A percentile compares a stretch with the other conserved stretches of the same genome.
These are phyloP conservation scores for Tremella fuciformis DNA, from an alignment of 768 basidiomycete genomes.

Conservation along the genomic window DNA sequence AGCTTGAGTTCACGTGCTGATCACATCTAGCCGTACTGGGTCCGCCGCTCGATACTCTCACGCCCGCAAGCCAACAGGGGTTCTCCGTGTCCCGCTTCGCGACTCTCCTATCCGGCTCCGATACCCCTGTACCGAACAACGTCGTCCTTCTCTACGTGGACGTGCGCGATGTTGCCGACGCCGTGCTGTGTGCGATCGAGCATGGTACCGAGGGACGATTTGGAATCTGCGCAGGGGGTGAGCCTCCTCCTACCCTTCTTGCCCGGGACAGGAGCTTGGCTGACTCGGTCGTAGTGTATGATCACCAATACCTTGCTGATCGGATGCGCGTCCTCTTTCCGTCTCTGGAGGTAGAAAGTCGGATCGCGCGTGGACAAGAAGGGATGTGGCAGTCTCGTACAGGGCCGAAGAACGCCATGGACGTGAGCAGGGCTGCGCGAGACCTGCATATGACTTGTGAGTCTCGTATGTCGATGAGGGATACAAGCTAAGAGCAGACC, in stretches of 20 bases:
- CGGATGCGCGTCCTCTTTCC: constrained; percentile 1
- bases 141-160: neutral
- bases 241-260: neutral
- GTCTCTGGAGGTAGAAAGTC: neutral
- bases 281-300: neutral
- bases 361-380: constrained; percentile 1
- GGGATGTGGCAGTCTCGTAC: neutral
- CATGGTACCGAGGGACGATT: neutral
- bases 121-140: neutral
- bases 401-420: neutral
- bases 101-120: neutral
- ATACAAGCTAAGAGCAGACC: neutral
- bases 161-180: constrained; percentile 1
- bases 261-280: neutral
- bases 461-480: neutral
- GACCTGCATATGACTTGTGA: constrained; percentile 3
- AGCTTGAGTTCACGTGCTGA: neutral
- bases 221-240: neutral
- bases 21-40: neutral
- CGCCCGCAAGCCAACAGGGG: neutral
- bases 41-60: neutral
- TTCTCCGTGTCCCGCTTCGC: constrained; percentile 4
- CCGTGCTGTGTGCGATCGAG: neutral
- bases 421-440: neutral
- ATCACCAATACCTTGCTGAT: constrained; percentile 2